Base-by-base conservation (phyloP, 257 asterid genomes). In the Perilla frutescens region DNA sequence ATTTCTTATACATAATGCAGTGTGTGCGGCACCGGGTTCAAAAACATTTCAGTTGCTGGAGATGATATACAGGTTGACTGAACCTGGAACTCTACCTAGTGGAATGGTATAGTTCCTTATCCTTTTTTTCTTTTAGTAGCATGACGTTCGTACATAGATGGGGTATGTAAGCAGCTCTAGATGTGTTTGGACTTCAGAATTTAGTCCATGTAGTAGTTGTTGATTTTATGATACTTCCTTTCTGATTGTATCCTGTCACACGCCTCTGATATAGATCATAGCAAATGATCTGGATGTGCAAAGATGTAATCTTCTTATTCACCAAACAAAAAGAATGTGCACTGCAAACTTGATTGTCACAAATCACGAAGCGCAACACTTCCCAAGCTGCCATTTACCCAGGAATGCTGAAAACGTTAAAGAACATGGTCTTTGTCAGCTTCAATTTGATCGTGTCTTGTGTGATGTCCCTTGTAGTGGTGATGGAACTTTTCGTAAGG, bases 381-480 rank as follows among this genome's bases (percentile, higher is more conserved):
- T 95, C 47, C 99, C 99, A 9, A 81, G 99, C 87, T 92, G 98
- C 83, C 89, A 86, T 59, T 81, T 87, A 64, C 82, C 56, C 60
- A 86, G 70, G 80, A 85, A 75, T 68, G 60, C 31, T 31, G 90
- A 69, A 79, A 81, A 82, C 63, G n/a, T 14, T 43, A 81, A 76
- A 67, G 87, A 76, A 75, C 88, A 77, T 53, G 76, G 75, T 61
- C 62, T 87, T 62, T 83, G 65, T 66, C 97, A 95, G 83, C 97
- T 95, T 85, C 87, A 86, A 57, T 95, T 92, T 82, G 99, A 95
- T 67, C 98, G 99, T 69, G 98, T 95, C 79, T 83, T 95, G 76
- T 95, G 99, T 82, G 99, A 95, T 76, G 98, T 95, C 77, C 99
- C 99, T 68, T 95, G 99, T 80, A 95, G 99, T 76, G 99, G 99